A percentile compares a stretch with the other conserved stretches of the same genome.
phyloP scores from a whole-genome alignment of 2,329 filamentous ascomycete species.

The Zarea fungicola region DNA sequence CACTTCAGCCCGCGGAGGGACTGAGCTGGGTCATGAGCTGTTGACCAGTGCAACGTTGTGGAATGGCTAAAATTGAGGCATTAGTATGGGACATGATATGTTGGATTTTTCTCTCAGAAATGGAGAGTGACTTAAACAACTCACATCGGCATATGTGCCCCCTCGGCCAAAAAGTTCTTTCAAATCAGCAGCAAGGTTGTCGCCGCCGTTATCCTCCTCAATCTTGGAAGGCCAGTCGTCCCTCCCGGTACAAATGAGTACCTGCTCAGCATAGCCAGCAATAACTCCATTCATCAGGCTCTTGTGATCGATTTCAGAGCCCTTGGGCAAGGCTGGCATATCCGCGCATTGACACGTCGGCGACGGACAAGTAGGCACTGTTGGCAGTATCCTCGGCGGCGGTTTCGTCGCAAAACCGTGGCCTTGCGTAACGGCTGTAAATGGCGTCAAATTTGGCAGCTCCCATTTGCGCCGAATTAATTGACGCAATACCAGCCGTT shows the following conservation, averaged over 20 bases:
- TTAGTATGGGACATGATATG: background rate
- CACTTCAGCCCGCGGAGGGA: constrained; percentile 37
- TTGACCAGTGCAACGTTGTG: constrained; percentile 75
- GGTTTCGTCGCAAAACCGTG: constrained; percentile 14
- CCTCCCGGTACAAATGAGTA: constrained; percentile 76
- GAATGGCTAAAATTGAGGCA: constrained; percentile 57
- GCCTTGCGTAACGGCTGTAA: constrained; percentile 2
- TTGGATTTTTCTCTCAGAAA: background rate
- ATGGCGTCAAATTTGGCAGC: background rate
- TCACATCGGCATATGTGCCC: constrained; percentile 62
- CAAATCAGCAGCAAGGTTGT: constrained; percentile 65
- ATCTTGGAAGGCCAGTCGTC: constrained; percentile 79
- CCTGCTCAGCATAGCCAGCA: constrained; percentile 71
- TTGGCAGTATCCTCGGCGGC: constrained; percentile 38
- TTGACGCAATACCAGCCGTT: constrained; percentile 9
- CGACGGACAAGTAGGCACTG: constrained; percentile 59
- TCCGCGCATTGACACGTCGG: constrained; percentile 72
- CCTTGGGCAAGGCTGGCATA: constrained; percentile 57
- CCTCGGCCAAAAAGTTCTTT: constrained; percentile 64
- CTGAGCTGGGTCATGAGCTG: constrained; percentile 63
- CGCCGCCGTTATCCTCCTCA: constrained; percentile 68
- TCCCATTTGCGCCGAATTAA: background rate
- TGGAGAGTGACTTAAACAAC: constrained; percentile 22
- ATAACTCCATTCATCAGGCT: constrained; percentile 71
- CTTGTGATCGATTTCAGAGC: constrained; percentile 68